These are phyloP conservation scores for Colletotrichum lentis DNA, from an alignment of 2,329 filamentous ascomycete genomes.

Conservation along the genomic window DNA sequence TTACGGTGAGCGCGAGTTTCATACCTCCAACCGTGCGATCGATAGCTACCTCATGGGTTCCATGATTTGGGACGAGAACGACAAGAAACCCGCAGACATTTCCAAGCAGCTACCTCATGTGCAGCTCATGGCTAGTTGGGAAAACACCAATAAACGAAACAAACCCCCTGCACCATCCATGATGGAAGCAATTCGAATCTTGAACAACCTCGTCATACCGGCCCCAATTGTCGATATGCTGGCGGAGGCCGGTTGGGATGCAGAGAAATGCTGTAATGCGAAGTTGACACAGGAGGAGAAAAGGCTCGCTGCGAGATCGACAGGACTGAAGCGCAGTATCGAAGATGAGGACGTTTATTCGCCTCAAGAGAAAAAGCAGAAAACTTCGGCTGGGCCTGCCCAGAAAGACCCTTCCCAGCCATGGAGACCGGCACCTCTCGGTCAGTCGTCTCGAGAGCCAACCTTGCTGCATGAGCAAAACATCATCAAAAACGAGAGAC, in stretches of 20 bases:
- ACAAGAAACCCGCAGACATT: slow-evolving; percentile 1
- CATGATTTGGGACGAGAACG: not conserved
- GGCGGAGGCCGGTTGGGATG: slow-evolving; percentile 8
- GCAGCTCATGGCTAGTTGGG: not conserved
- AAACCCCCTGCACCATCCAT: not conserved
- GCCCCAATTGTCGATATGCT: not conserved
- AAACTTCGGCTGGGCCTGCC: not conserved
- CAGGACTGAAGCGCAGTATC: not conserved
- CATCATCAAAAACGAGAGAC: not conserved
- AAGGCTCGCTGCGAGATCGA: not conserved
- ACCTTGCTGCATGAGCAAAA: not conserved
- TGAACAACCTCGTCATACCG: slow-evolving; percentile 1
- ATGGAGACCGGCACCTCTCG: not conserved
- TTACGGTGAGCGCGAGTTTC: not conserved
- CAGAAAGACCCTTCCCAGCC: not conserved
- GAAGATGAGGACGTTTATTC: not conserved
- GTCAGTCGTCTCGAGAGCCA: not conserved
- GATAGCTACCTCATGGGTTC: not conserved
- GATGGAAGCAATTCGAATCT: slow-evolving; percentile 12
- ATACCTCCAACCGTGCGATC: not conserved
- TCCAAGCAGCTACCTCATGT: not conserved
- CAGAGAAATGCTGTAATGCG: slow-evolving; percentile 18
- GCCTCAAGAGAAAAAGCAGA: not conserved
- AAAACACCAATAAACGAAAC: not conserved
- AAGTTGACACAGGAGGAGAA: not conserved